Base-by-base conservation (phyloP, 768 basidiomycete genomes). In the Ephemerocybe angulata region DNA sequence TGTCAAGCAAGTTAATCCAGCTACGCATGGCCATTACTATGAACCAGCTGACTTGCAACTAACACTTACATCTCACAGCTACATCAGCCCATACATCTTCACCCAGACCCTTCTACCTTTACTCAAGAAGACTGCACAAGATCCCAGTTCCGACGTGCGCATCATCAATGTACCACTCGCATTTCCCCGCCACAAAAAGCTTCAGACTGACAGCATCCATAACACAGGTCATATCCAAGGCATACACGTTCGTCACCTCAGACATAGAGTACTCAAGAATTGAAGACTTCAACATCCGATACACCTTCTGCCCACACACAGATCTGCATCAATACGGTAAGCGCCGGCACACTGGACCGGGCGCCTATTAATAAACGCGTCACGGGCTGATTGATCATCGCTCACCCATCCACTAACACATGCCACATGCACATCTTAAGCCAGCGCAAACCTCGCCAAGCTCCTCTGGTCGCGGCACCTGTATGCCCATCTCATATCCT, bases 21-120 rank as follows among this genome's bases (percentile, higher is more conserved):
- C n/a, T n/a, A n/a, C n/a, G n/a, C n/a, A n/a, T n/a, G n/a, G n/a
- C n/a, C n/a, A n/a, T n/a, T n/a, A n/a, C n/a, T 82, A 37, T 50
- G 72, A 58, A 42, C 13, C 13, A 24, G 0, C 4, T n/a, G n/a
- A n/a, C 25, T 24, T 17, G 24, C 22, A 15, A 25, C 11, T 13
- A 22, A 13, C 7, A 24, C 21, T 19, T 41, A 15, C 21, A 5
- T 25, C 30, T 31, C 15, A 2, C 53, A 86, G 85, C 48, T 73
- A 79, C 52, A 69, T 87, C 24, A 75, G 78, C 37, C 80, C 76
- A 0, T 82, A 82, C 52, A 74, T 79, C 13, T 76, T 87, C 57
- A 85, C 82, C 8, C 66, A 72, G 21, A 72, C 76, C 3, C 72
- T 87, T 6, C 70, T 85, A 33, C 81, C 85, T 3, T 62, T 85